Conservation (phyloP, 1,284 basidiomycete species). For the Rhodotorula sp. region DNA sequence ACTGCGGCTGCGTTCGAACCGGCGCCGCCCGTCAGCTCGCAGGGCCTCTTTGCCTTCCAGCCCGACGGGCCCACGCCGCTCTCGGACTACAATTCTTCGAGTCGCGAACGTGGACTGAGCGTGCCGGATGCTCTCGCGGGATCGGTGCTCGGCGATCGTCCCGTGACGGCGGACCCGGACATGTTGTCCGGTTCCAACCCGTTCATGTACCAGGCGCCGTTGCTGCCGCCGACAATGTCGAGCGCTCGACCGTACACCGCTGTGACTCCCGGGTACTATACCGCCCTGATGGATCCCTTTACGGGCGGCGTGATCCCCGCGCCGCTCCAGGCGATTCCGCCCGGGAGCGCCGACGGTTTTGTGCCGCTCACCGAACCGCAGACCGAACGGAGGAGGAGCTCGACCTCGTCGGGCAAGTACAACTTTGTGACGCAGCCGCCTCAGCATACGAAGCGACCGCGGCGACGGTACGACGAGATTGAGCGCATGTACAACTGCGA, state of each 20-base stretch:
- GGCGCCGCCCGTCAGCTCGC: neutral
- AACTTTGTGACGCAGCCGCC: conserved; percentile 76
- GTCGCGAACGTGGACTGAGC: conserved; percentile 7
- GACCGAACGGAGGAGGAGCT: conserved; percentile 6
- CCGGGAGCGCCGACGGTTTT: conserved; percentile 4
- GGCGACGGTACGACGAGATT: conserved; percentile 83
- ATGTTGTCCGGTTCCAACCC: conserved; percentile 2
- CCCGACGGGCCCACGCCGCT: neutral
- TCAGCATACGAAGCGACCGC: conserved; percentile 72
- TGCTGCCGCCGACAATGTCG: neutral
- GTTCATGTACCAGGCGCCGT: conserved; percentile 33
- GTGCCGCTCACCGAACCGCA: neutral
- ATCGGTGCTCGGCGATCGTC: neutral
- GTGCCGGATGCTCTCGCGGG: conserved; percentile 11
- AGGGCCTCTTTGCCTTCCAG: neutral
- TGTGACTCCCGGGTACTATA: conserved; percentile 6
- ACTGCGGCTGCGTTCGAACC: neutral
- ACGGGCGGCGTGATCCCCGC: neutral
- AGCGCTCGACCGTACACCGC: neutral
- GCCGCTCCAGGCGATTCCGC: neutral
- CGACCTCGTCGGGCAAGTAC: conserved; percentile 51
- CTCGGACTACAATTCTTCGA: neutral
- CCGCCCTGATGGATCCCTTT: conserved; percentile 19
- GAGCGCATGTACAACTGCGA: conserved; percentile 83
- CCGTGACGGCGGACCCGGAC: conserved; percentile 1